A percentile compares a stretch with the other conserved stretches of the same genome.
Conservation (phyloP, 177 flowering plant genomes). For the Vitis hybrid region DNA sequence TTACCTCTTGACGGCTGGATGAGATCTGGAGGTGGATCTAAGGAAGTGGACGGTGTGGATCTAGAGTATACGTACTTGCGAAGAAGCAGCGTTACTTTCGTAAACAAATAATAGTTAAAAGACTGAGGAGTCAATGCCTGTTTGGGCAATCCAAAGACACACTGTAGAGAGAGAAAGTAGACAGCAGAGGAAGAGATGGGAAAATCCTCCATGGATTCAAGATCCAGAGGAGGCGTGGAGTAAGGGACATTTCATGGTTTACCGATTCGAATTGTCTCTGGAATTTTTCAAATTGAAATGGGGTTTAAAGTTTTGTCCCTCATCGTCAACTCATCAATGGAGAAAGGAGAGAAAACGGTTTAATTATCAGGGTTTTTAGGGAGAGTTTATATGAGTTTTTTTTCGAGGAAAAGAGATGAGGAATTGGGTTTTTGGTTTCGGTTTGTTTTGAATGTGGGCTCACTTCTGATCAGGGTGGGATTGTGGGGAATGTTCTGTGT, state of each 20-base stretch:
- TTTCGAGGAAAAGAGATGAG: neutral
- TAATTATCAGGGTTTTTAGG: neutral
- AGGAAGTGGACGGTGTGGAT: constrained; percentile 1
- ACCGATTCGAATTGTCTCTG: neutral
- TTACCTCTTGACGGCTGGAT: too few species aligned
- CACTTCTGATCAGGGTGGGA: constrained; percentile 11
- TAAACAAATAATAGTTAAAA: neutral
- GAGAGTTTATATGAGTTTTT: neutral
- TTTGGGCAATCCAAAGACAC: neutral
- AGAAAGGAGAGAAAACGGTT: neutral
- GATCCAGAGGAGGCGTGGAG: constrained; percentile 5
- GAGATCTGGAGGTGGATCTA: too few species aligned
- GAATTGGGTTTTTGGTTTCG: constrained; percentile 1
- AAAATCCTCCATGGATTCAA: constrained; percentile 7
- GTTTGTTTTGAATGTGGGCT: neutral
- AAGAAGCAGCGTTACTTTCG: too few species aligned
- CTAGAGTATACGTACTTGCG: neutral
- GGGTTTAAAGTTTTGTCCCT: neutral
- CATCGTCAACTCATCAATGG: neutral
- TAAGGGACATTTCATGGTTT: neutral
- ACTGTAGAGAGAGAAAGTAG: neutral
- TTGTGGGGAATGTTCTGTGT: neutral
- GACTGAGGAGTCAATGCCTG: constrained; percentile 4
- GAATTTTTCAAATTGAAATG: too few species aligned
- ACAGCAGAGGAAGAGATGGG: neutral